These are phyloP conservation scores for Aspergillus egyptiacus DNA, from an alignment of 495 filamentous ascomycete species.

Conservation along the genomic window DNA sequence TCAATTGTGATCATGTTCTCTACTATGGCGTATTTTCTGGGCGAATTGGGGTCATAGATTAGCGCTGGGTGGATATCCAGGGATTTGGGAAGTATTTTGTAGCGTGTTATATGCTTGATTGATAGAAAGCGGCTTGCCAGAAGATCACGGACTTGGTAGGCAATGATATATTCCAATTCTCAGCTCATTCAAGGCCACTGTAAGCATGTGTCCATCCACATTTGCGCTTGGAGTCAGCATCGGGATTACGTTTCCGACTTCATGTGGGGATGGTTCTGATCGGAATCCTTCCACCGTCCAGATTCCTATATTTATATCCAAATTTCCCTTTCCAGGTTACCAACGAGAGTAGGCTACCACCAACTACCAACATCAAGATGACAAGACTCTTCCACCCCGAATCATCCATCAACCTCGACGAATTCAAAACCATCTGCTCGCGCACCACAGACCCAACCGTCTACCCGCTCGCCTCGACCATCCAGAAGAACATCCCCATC, in stretches of 20 bases:
- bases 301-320: not conserved
- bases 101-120: too few relatives aligned
- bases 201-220: not conserved
- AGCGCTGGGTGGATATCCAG: not conserved
- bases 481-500: constrained; percentile 47
- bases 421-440: constrained; percentile 41
- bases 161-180: too few relatives aligned
- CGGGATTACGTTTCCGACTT: constrained; percentile 14
- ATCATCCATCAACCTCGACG: constrained; percentile 22
- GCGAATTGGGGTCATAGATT: not conserved
- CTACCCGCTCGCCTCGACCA: constrained; percentile 39
- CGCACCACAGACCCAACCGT: constrained; percentile 25
- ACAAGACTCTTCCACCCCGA: constrained; percentile 20
- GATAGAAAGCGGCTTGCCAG: too few relatives aligned
- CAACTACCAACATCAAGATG: not conserved
- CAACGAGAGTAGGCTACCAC: not conserved
- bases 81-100: too few relatives aligned
- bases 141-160: too few relatives aligned
- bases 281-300: not conserved
- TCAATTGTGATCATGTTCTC: not conserved
- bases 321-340: not conserved
- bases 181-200: not conserved
- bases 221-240: not conserved
- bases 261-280: constrained; percentile 5
- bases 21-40: not conserved